These are phyloP conservation scores for Camelina neglecta DNA, from an alignment of 345 rosid genomes.

Conservation along the genomic window DNA sequence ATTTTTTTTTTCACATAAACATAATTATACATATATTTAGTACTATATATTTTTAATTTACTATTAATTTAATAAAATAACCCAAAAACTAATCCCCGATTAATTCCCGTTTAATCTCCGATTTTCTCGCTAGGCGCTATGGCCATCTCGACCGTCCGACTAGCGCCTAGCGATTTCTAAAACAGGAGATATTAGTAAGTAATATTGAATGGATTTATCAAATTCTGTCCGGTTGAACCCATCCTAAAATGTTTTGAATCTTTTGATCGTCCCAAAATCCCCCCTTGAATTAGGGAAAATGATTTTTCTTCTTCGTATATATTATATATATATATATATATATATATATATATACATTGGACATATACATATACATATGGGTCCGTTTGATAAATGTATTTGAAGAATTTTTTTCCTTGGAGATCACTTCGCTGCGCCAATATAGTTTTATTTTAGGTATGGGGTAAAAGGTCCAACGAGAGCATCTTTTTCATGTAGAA, in stretches of 20 bases:
- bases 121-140: too few relatives aligned
- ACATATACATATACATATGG: not conserved
- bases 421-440: slow-evolving; percentile 8
- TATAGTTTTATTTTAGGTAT: not conserved
- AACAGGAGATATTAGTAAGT: not conserved
- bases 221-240: not conserved
- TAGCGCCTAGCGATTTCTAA: too few relatives aligned
- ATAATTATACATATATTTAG: too few relatives aligned
- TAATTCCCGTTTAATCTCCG: too few relatives aligned
- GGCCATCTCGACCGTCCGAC: too few relatives aligned
- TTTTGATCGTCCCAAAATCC: too few relatives aligned
- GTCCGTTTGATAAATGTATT: not conserved
- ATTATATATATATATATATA: not conserved
- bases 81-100: too few relatives aligned
- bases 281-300: not conserved
- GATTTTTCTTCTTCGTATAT: not conserved
- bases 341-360: too few relatives aligned
- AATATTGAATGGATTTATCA: not conserved
- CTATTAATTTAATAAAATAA: too few relatives aligned
- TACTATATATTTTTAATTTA: too few relatives aligned
- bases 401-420: slow-evolving; percentile 9
- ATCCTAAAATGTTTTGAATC: too few relatives aligned
- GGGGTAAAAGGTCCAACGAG: slow-evolving; percentile 23
- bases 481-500: slow-evolving; percentile 25
- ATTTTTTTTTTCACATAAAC: too few relatives aligned